Evolutionary conservation across 2,329 filamentous ascomycete species (phyloP).

Genomic region (Pseudopithomyces maydicus): DNA sequence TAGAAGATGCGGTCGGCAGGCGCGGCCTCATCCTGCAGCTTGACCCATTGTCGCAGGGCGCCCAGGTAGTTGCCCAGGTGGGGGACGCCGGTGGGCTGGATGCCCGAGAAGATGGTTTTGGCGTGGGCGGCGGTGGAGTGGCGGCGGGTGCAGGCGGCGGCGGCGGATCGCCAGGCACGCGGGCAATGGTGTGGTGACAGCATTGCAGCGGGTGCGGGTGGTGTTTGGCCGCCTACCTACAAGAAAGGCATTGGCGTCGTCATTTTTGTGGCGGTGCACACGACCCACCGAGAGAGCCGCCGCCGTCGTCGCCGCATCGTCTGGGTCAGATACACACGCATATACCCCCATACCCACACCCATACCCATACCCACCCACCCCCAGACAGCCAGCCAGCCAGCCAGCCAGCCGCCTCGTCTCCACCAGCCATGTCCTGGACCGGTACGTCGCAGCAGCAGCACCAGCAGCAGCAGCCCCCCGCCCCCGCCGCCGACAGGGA

Average conservation of each 20-base stretch:
- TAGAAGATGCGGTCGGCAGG: constrained; percentile 71
- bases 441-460: constrained; percentile 52
- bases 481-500: constrained; percentile 3
- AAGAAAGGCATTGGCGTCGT: constrained; percentile 17
- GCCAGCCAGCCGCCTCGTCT: constrained; percentile 13
- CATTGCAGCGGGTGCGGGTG: constrained; percentile 23
- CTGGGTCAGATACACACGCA: too few relatives aligned
- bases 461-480: constrained; percentile 5
- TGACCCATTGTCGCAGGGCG: constrained; percentile 84
- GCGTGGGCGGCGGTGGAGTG: constrained; percentile 5
- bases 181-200: constrained; percentile 17
- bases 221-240: constrained; percentile 12
- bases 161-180: constrained; percentile 23
- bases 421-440: constrained; percentile 55
- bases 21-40: constrained; percentile 69
- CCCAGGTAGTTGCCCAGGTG: constrained; percentile 96
- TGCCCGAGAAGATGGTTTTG: constrained; percentile 81
- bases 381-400: constrained; percentile 1
- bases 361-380: neutral
- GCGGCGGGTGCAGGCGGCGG: constrained; percentile 10
- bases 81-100: constrained; percentile 92
- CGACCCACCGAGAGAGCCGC: constrained; percentile 16
- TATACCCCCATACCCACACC: constrained; percentile 5
- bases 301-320: constrained; percentile 6
- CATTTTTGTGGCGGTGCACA: constrained; percentile 33